Evolutionary conservation across 163 green algal species (phyloP), one percentile per base, ranked within the genome.

Genomic region (Chlamydomonas reinhardtii): DNA sequence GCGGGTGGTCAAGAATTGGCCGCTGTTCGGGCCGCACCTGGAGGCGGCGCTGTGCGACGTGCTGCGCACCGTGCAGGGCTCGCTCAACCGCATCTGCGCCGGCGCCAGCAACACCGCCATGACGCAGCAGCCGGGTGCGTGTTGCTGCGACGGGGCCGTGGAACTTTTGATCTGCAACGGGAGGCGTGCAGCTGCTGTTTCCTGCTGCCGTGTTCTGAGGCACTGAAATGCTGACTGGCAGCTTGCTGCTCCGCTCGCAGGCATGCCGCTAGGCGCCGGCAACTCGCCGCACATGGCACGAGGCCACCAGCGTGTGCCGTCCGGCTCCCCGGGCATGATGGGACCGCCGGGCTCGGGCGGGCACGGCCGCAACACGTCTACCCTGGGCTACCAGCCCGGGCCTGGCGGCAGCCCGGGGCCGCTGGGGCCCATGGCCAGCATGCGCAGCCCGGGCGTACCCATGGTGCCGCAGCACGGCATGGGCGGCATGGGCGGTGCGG

Each of bases 1-100:
- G 83, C 90, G 92, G 43, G 92, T 98, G 74, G 89, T 98, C 76
- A 91, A 81, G 37, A 95, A 96, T 91, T 97, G 95, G 95, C 92
- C 93, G 19, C 68, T 90, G 43, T 97, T 95, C 80, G 93, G 90
- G 25, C 92, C 92, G 8, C 89, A 94, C 76, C 88, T 98, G 59
- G 95, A 98, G 90, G 90, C 88, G 15, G 86, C 92, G 20, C 88
- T 96, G 62, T 96, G 93, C 73, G 87, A 92, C 25, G 94, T 93
- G 59, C 87, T 97, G 87, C 93, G 95, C 43, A 89, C 93, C 20
- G 89, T 95, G 59, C 91, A 93, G 24, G 89, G 88, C 39, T 94
- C 93, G 19, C 94, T 96, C 43, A 93, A 90, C 35, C 87, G 93
- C 31, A 93, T 96, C 83, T 98, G 95, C 85, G 93, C 93, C 19